phyloP scores from a whole-genome alignment of 345 rosid genomes.

The Anastatica hierochuntica region DNA sequence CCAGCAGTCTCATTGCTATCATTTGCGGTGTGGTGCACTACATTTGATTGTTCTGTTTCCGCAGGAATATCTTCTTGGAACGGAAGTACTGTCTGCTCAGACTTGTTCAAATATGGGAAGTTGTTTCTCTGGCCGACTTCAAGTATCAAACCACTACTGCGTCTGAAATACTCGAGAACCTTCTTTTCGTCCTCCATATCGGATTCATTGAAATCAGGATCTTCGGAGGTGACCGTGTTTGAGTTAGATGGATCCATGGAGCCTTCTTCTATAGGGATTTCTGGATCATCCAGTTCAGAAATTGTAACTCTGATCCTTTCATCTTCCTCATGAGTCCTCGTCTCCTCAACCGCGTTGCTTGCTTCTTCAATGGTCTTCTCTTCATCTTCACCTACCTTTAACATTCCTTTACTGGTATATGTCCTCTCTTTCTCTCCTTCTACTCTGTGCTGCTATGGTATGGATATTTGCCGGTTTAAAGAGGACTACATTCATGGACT shows the following conservation, averaged over 20 bases:
- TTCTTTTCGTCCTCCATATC: constrained; percentile 19
- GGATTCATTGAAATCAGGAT: constrained; percentile 4
- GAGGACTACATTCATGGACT: neutral
- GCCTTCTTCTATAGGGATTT: too few species aligned
- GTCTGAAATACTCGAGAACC: constrained; percentile 20
- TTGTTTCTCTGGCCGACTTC: neutral
- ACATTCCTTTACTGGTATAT: constrained; percentile 11
- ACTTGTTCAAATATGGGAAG: too few species aligned
- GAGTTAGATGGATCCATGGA: constrained; percentile 8
- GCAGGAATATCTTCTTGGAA: too few species aligned
- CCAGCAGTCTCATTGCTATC: constrained; percentile 1
- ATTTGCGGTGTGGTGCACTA: neutral
- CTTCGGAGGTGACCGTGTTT: neutral
- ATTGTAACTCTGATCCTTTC: neutral
- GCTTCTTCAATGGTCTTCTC: constrained; percentile 14
- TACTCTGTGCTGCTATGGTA: neutral
- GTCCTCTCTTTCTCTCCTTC: neutral
- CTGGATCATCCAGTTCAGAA: too few species aligned
- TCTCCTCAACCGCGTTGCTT: constrained; percentile 1
- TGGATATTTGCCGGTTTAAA: neutral
- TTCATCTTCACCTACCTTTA: constrained; percentile 9
- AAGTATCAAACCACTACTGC: neutral
- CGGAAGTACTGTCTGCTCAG: too few species aligned
- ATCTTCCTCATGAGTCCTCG: constrained; percentile 8
- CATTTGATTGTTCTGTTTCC: constrained; percentile 8